A percentile compares a stretch with the other conserved stretches of the same genome.
These are phyloP conservation scores for Cordyceps tenuipes DNA, from an alignment of 2,329 filamentous ascomycete species.

Conservation along the genomic window DNA sequence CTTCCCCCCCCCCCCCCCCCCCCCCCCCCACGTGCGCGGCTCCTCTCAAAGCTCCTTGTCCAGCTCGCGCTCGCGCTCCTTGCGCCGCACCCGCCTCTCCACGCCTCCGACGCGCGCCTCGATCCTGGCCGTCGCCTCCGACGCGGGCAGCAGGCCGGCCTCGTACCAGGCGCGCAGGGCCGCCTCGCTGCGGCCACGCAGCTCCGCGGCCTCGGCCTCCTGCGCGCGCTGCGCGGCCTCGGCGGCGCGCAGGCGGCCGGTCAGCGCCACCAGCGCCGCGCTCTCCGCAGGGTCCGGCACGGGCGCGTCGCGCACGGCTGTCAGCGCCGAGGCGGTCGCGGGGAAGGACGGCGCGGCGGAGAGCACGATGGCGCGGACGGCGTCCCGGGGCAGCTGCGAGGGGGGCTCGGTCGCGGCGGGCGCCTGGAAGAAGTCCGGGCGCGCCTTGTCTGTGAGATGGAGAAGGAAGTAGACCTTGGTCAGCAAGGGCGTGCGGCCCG, in stretches of 20 bases:
- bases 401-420: too few relatives aligned
- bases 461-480: not conserved
- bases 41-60: slow-evolving; percentile 29
- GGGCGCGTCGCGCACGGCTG: too few relatives aligned
- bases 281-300: too few relatives aligned
- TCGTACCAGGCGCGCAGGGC: slow-evolving; percentile 67
- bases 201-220: slow-evolving; percentile 51
- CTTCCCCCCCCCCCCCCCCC: not conserved
- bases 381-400: too few relatives aligned
- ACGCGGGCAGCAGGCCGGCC: slow-evolving; percentile 57
- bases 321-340: too few relatives aligned
- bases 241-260: too few relatives aligned
- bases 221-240: too few relatives aligned
- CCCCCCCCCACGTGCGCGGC: too few relatives aligned
- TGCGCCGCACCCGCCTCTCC: slow-evolving; percentile 57
- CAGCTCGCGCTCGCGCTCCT: slow-evolving; percentile 50
- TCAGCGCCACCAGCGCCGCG: too few relatives aligned
- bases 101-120: slow-evolving; percentile 58
- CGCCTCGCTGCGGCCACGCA: slow-evolving; percentile 54
- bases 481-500: too few relatives aligned
- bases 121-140: slow-evolving; percentile 61
- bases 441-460: slow-evolving; percentile 37
- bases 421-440: slow-evolving; percentile 50
- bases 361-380: too few relatives aligned
- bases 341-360: too few relatives aligned